Base-by-base conservation (phyloP, 805 yeast species). In the Kazachstania martiniae region DNA sequence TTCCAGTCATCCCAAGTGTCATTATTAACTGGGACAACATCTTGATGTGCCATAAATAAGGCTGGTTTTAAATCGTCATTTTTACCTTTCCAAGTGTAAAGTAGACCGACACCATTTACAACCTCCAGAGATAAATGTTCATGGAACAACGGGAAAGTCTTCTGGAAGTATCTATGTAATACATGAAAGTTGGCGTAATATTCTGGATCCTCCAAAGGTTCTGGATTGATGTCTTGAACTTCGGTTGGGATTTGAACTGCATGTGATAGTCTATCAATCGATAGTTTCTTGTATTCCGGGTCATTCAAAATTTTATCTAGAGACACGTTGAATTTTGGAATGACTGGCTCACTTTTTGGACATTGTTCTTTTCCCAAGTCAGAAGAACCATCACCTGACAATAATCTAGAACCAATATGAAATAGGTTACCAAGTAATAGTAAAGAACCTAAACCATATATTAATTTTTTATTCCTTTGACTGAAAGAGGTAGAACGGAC, bases 41-140 rank as follows among this genome's bases (percentile, higher is more conserved):
- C 94, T 50, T 77, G 84, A 52, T 84, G 95, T 4, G 91, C 89
- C 53, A 80, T 70, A 27, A 82, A 59, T 55, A 84, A 42, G 12
- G 77, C 43, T 9, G 94, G 94, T 50, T 78, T 75, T 41, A 76
- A 56, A 2, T 51, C 38, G 5, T 45, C 19, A 26, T 70, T 50
- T 3, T 69, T 49, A 9, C 94, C 94, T 38, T 66, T 52, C 70
- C 80, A 72, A 15, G 82, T 75, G 48, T 64, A 67, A 4, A 84
- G 62, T 33, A 83, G 56, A 4, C 85, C 89, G 36, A 74, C 65
- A 14, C 71, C 67, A 46, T 82, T 81, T 32, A 81, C 69, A 19
- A 58, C 65, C 32, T 68, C 73, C 8, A 76, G 57, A 24, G 65
- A 61, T 35, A 77, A 57, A 12, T 62, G 47, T 17, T 56, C 36